Base-by-base conservation (phyloP, 2,329 filamentous ascomycete genomes). In the Ophiostoma ips region DNA sequence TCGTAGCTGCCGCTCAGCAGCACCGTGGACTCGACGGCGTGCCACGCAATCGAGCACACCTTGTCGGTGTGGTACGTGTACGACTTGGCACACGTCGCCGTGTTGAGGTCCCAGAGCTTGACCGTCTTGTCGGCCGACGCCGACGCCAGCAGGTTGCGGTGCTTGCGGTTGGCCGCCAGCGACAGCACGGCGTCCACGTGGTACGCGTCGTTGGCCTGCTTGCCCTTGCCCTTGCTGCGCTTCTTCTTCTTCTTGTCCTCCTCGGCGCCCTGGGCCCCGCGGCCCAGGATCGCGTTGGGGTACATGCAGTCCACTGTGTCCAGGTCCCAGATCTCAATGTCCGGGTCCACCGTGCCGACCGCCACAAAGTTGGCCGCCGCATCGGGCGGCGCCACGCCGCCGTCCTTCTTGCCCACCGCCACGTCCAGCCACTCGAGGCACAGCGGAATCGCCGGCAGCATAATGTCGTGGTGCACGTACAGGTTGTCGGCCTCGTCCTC, bases 401-500 rank as follows among this genome's bases (percentile, higher is more conserved):
- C 43, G n/a, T 15, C 28, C 28, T 30, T 30, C 63, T 87, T 87
- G 56, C 84, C 83, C 34, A 95, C 87, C n/a, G 87, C 83, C 50
- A 95, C 75, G 63, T 95, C 87, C 41, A 98, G 69, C 92, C 92
- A 98, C 70, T 98, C 92, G 37, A 96, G 77, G 61, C 87, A 92
- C 7, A 98, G 79, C 11, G 92, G 92, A 62, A 98, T 95, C 21
- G 90, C 90, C 31, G 92, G 92, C 50, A 98, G 77, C 90, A 98
- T 96, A 60, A 98, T 94, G 66, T 98, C 92, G 75, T 98, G 92
- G 70, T 98, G 92, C 21, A 98, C 90, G 65, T 98, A 98, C 54
- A 98, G 81, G 64, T 98, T 98, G 68, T 96, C 92, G 41, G 83
- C 85, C 55, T 80, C 80, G 59, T 96, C 92, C 66, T 98, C 92